Evolutionary conservation across 2,329 filamentous ascomycete genomes (phyloP), one percentile per base, ranked within the genome.

Genomic region (Byssochlamys sp.): DNA sequence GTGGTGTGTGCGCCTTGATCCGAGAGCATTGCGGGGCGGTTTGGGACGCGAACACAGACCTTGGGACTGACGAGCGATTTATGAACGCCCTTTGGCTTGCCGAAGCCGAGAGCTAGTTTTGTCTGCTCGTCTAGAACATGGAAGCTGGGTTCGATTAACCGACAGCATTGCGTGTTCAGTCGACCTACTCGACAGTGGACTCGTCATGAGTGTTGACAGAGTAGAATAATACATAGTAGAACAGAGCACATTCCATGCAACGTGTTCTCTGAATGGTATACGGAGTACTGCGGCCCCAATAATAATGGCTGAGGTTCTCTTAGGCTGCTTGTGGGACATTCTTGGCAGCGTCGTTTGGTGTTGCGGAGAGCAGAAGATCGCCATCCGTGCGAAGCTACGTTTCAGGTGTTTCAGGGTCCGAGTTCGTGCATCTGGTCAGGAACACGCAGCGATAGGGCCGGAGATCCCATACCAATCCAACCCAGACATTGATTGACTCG

Each of bases 321-420:
- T 6, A 19, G n/a, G 39, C 39, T 45, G 39, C 9, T 19, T 19
- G 39, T 19, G 39, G n/a, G n/a, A 45, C 39, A 45, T 45, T 45
- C 28, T 33, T 53, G 52, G 28, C 28, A 14, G 10, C n/a, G n/a
- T 29, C 50, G 28, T 53, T 29, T 12, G 31, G 27, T 31, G 6
- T 28, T 53, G 52, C 27, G 25, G 28, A 24, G 27, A 29, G 28
- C 7, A 4, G 12, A 14, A 45, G 39, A 45, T 45, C 39, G 39
- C 6, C 39, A 45, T 45, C 39, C 27, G 49, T 51, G 49, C 49
- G 24, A 28, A 26, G 49, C 53, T 54, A 54, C 19, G 53, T 54
- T 54, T 54, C 53, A 54, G 53, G 24, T 54, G 53, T 54, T 54
- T 54, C 31, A 27, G 53, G 27, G 53, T 28, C 27, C 27, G 7